These are phyloP conservation scores for Ophiognomonia clavigignenti-juglandacearum DNA, from an alignment of 2,329 filamentous ascomycete genomes.

Conservation along the genomic window DNA sequence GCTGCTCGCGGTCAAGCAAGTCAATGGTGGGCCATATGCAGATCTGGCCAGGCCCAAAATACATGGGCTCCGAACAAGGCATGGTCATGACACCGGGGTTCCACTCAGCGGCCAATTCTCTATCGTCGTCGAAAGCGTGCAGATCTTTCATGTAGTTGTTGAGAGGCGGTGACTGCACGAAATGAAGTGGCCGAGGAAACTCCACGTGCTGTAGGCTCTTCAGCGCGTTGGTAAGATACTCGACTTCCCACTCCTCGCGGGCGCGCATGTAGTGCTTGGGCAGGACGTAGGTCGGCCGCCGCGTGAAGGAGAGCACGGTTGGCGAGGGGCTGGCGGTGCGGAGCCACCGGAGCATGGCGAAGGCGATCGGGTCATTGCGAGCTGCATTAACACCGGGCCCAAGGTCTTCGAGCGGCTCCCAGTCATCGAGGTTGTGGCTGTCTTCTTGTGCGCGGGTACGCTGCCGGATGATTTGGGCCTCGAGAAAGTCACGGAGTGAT, in stretches of 20 bases:
- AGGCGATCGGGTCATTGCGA: background rate
- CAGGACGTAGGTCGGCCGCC: conserved; percentile 13
- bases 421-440: too few species aligned
- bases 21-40: conserved; percentile 15
- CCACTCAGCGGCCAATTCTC: conserved; percentile 9
- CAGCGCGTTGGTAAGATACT: conserved; percentile 4
- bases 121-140: too few species aligned
- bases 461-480: conserved; percentile 4
- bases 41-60: conserved; percentile 11
- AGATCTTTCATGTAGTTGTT: too few species aligned
- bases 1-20: conserved; percentile 4
- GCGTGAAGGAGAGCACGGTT: conserved; percentile 13
- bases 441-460: background rate
- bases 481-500: conserved; percentile 3
- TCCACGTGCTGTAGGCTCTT: conserved; percentile 1
- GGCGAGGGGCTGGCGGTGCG: conserved; percentile 10
- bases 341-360: conserved; percentile 1
- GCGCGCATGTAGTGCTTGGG: background rate
- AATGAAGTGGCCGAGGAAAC: conserved; percentile 11
- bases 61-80: conserved; percentile 15
- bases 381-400: too few species aligned
- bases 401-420: too few species aligned
- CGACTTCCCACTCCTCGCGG: conserved; percentile 5
- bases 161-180: conserved; percentile 3
- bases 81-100: conserved; percentile 7